phyloP scores from a whole-genome alignment of 2,329 filamentous ascomycete species.

The Ceratocystis alfenasii region DNA sequence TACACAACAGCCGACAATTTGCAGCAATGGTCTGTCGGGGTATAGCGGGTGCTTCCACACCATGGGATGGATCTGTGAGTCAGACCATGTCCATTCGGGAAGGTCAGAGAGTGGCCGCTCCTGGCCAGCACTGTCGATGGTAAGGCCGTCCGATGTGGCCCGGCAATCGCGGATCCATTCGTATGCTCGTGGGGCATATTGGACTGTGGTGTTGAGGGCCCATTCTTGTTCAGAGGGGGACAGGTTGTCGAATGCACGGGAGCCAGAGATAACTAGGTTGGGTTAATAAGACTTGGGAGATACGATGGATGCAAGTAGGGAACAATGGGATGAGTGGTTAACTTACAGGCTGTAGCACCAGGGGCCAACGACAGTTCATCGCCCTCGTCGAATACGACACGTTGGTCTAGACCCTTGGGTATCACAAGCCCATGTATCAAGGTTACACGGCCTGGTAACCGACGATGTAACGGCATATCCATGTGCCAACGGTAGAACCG shows the following conservation, averaged over 20 bases:
- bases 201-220: slow-evolving; percentile 20
- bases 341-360: slow-evolving; percentile 18
- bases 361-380: slow-evolving; percentile 11
- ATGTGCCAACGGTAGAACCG: slow-evolving; percentile 22
- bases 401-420: slow-evolving; percentile 15
- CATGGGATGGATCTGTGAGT: slow-evolving; percentile 21
- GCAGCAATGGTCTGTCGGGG: slow-evolving; percentile 13
- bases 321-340: background rate
- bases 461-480: slow-evolving; percentile 21
- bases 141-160: slow-evolving; percentile 18
- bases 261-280: slow-evolving; percentile 16
- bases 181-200: slow-evolving; percentile 20
- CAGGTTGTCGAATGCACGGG: slow-evolving; percentile 20
- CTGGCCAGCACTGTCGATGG: slow-evolving; percentile 14
- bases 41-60: slow-evolving; percentile 20
- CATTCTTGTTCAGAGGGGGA: slow-evolving; percentile 19
- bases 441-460: slow-evolving; percentile 20
- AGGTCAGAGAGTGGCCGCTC: slow-evolving; percentile 14
- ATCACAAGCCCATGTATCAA: slow-evolving; percentile 20
- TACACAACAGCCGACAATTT: slow-evolving; percentile 21
- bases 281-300: background rate
- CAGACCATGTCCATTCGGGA: slow-evolving; percentile 19
- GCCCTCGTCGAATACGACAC: slow-evolving; percentile 19
- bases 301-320: too few species aligned
- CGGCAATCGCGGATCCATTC: slow-evolving; percentile 21